phyloP scores from a whole-genome alignment of 129 eudicot species.

The Ambrosia trifida region DNA sequence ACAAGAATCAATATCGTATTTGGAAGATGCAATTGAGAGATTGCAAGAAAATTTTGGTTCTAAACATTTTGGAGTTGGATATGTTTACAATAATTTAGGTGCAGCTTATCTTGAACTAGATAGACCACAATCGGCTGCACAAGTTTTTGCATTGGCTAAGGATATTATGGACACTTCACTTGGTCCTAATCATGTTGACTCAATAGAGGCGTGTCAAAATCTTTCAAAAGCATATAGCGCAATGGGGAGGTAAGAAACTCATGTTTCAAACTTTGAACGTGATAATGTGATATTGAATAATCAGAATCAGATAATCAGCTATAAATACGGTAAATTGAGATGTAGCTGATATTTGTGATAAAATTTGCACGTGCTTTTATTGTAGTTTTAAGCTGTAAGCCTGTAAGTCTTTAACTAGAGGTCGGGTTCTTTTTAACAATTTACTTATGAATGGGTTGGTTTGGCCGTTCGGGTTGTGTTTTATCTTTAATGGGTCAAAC shows the following conservation, averaged over 20 bases:
- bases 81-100: slow-evolving; percentile 81
- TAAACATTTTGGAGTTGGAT: slow-evolving; percentile 85
- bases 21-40: slow-evolving; percentile 89
- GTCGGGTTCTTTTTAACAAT: not conserved
- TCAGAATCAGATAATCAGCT: no score
- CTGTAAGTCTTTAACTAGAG: not conserved
- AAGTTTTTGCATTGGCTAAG: slow-evolving; percentile 85
- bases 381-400: not conserved
- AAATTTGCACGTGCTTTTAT: not conserved
- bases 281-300: no score
- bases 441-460: not conserved
- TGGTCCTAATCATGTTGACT: slow-evolving; percentile 84
- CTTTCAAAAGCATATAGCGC: slow-evolving; percentile 91
- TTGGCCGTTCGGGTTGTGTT: not conserved
- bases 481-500: not conserved
- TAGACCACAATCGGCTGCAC: slow-evolving; percentile 90
- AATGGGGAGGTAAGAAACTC: slow-evolving; percentile 65
- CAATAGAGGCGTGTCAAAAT: slow-evolving; percentile 84
- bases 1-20: slow-evolving; percentile 63
- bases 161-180: slow-evolving; percentile 88
- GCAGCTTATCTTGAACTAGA: slow-evolving; percentile 86
- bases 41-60: slow-evolving; percentile 86
- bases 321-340: no score
- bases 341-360: not conserved
- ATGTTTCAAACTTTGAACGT: not conserved